Evolutionary conservation across 2,329 filamentous ascomycete species (phyloP).

Genomic region (Fusarium tupiense): DNA sequence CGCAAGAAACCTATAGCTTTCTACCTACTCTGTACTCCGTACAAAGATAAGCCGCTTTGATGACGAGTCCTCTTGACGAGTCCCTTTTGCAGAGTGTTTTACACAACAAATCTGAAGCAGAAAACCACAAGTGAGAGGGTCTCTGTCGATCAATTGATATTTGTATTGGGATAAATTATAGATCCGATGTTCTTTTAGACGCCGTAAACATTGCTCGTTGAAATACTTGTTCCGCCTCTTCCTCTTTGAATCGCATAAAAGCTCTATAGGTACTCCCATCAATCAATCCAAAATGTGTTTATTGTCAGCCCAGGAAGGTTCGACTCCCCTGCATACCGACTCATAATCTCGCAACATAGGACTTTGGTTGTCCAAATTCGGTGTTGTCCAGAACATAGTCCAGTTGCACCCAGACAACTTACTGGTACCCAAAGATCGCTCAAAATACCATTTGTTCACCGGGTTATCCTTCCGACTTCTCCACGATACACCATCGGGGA

Average conservation of each 20-base stretch:
- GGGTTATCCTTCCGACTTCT: slow-evolving; percentile 89
- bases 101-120: background rate
- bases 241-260: background rate
- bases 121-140: background rate
- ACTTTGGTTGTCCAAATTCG: slow-evolving; percentile 65
- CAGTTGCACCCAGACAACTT: slow-evolving; percentile 85
- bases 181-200: background rate
- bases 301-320: slow-evolving; percentile 70
- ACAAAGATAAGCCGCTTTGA: slow-evolving; percentile 23
- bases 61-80: slow-evolving; percentile 26
- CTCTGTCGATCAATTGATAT: background rate
- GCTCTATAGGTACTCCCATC: background rate
- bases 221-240: background rate
- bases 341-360: slow-evolving; percentile 74
- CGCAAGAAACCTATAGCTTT: background rate
- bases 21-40: background rate
- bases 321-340: slow-evolving; percentile 73
- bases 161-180: background rate
- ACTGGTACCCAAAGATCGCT: slow-evolving; percentile 83
- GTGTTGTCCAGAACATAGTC: slow-evolving; percentile 99
- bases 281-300: slow-evolving; percentile 66
- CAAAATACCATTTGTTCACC: slow-evolving; percentile 99
- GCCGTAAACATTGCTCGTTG: background rate
- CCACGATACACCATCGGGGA: slow-evolving; percentile 92
- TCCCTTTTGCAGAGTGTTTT: background rate